Percentiles rank a stretch among this genome's conserved stretches.
Conservation (phyloP, 2,329 filamentous ascomycete genomes). For the Daldinia sp. region DNA sequence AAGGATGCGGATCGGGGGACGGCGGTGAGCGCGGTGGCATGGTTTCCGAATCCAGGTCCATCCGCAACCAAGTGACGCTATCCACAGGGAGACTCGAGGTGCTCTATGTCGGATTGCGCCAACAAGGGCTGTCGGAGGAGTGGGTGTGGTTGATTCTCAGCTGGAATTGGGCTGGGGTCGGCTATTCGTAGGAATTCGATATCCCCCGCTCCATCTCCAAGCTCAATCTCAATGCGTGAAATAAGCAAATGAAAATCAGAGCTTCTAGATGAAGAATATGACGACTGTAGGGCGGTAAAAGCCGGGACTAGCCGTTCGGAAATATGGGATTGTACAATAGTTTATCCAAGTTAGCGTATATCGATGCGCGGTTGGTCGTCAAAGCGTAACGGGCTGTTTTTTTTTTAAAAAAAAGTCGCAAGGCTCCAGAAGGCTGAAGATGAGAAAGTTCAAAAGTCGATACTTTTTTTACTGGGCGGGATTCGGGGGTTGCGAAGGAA, state of each 20-base stretch:
- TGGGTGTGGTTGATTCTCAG: slow-evolving; percentile 20
- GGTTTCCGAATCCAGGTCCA: slow-evolving; percentile 38
- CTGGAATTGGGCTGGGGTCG: slow-evolving; percentile 29
- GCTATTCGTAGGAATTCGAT: slow-evolving; percentile 36
- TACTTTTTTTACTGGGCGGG: slow-evolving; percentile 19
- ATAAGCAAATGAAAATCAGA: slow-evolving; percentile 19
- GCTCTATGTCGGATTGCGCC: slow-evolving; percentile 25
- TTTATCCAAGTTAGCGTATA: slow-evolving; percentile 14
- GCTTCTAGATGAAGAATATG: neutral
- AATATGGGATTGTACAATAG: slow-evolving; percentile 3
- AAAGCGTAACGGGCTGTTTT: neutral
- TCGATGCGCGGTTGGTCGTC: slow-evolving; percentile 18
- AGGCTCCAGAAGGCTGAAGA: slow-evolving; percentile 40
- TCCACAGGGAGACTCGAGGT: slow-evolving; percentile 25
- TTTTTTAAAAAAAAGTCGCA: slow-evolving; percentile 12
- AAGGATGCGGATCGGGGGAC: slow-evolving; percentile 63
- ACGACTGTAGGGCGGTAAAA: neutral
- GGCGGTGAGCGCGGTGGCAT: slow-evolving; percentile 64
- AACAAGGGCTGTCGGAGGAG: slow-evolving; percentile 14
- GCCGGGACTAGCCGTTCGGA: slow-evolving; percentile 1
- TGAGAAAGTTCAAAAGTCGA: slow-evolving; percentile 25
- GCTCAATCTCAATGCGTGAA: slow-evolving; percentile 34
- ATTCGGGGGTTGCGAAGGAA: slow-evolving; percentile 26
- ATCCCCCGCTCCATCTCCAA: slow-evolving; percentile 43
- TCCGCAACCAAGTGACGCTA: slow-evolving; percentile 24